A percentile compares a stretch with the other conserved stretches of the same genome.
Conservation (phyloP, 2,329 filamentous ascomycete species). For the Colletotrichum chlorophyti region DNA sequence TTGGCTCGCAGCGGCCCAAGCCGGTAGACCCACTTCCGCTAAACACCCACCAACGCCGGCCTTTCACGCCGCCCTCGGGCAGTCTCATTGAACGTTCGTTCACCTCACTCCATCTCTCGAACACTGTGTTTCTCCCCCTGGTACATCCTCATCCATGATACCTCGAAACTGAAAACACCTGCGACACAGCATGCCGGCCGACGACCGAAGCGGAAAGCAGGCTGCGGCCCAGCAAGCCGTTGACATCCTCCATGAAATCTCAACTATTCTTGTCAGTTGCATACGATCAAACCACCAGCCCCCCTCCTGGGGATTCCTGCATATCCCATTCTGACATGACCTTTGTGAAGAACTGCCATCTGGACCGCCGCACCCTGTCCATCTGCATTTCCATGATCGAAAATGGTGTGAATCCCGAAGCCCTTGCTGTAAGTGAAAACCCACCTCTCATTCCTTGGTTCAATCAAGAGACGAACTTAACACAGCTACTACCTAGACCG, state of each 20-base stretch:
- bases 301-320: background rate
- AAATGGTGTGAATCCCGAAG: slow-evolving; percentile 95
- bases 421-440: slow-evolving; percentile 75
- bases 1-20: slow-evolving; percentile 6
- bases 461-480: background rate
- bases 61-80: background rate
- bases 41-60: background rate
- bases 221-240: slow-evolving; percentile 82
- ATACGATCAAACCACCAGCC: background rate
- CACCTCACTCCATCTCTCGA: background rate
- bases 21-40: slow-evolving; percentile 9
- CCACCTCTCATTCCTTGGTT: too few species aligned
- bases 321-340: slow-evolving; percentile 10
- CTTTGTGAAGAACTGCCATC: slow-evolving; percentile 79
- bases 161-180: background rate
- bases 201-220: slow-evolving; percentile 69
- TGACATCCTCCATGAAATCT: slow-evolving; percentile 83
- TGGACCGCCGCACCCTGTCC: slow-evolving; percentile 88
- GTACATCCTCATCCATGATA: background rate
- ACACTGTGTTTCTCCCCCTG: background rate
- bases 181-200: slow-evolving; percentile 26
- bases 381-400: slow-evolving; percentile 97
- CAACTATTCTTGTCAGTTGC: slow-evolving; percentile 80
- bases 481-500: slow-evolving; percentile 50
- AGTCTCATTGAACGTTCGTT: background rate